Base-by-base conservation (phyloP, 1,139 yeast genomes). In the Magnusiomyces ingens region DNA sequence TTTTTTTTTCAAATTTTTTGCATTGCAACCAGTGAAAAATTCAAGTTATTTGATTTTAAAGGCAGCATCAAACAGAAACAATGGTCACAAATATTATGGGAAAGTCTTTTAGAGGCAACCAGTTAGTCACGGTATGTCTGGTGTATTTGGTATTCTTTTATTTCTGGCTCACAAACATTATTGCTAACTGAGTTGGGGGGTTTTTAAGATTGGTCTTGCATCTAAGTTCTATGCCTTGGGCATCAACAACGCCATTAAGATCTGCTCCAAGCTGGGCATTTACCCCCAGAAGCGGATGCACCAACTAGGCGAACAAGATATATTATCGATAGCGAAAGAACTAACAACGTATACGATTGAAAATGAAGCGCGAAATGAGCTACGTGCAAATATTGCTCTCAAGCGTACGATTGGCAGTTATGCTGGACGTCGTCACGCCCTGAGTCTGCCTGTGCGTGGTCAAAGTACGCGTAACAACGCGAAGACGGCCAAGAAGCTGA, bases 281-380 rank as follows among this genome's bases (percentile, higher is more conserved):
- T 93, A 91, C 66, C 98, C 98, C 43, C 77, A 80, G 67, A 90
- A 91, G 95, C 81, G 95, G 71, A 85, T 93, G 88, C 93, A 88
- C 68, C 95, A 93, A 70, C 78, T 93, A 48, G 76, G 85, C 35
- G 99, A 93, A 70, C 88, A 91, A 48, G 95, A 90, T 64, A 79
- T 90, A 50, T 79, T 93, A 79, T 81, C 87, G 45, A 76, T 93
- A 47, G 85, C 96, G 50, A 91, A 90, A 69, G 97, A 93, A 66
- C 75, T 93, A 51, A 81, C 95, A 1, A 85, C 81, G 51, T 76
- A 87, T 76, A 81, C 87, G 40, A 85, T 93, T 48, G 99, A 91
- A 66, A 90, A 90, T 53, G 93, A 85, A 62, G 82, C 91, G 65
- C 77, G 86, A 64, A 88, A 89, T 55, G 80, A 85, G 62, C 79